Base-by-base conservation (phyloP, 2,329 filamentous ascomycete genomes). In the Trichoderma sp. region DNA sequence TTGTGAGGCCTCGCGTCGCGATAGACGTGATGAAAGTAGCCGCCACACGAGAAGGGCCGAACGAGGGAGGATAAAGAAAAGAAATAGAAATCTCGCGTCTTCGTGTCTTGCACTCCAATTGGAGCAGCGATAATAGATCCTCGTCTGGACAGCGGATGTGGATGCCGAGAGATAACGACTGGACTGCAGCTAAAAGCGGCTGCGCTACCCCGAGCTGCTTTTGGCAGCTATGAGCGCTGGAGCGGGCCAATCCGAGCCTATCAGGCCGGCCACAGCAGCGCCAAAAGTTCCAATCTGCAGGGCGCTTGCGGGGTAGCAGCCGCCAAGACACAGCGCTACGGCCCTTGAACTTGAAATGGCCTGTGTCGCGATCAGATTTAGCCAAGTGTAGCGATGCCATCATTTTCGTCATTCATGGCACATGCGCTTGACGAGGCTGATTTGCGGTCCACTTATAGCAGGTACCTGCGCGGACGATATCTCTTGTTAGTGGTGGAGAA, bases 241-340 rank as follows among this genome's bases (percentile, higher is more conserved):
- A 63, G 11, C 46, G 60, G 60, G 26, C 60, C 30, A 30, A 26
- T 39, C 37, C 28, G 37, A 5, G n/a, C 52, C 52, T 34, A 66
- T 58, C 52, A 66, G 52, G 1, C 28, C 18, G 37, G 26, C 51
- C 37, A 6, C 16, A 32, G 51, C 52, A 66, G 6, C 52, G 52
- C 63, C 63, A 66, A 66, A 66, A 66, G 64, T 66, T 59, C 64
- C 61, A 39, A 24, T 34, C 54, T 66, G 37, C 64, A 66, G 54
- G 64, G 61, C 43, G 39, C 13, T 32, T 66, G 64, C 64, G 64
- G 64, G 64, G 64, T 58, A 59, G 54, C 54, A 51, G 64, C 28
- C 30, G 52, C 64, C 51, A 59, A 64, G 24, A 37, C 32, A 39
- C 51, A 55, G 60, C 51, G 60, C 60, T 64, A 55, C 32, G 10